Percentiles rank a stretch among this genome's conserved stretches.
phyloP scores from a whole-genome alignment of 306 rosid species.

The Casuarina glauca region DNA sequence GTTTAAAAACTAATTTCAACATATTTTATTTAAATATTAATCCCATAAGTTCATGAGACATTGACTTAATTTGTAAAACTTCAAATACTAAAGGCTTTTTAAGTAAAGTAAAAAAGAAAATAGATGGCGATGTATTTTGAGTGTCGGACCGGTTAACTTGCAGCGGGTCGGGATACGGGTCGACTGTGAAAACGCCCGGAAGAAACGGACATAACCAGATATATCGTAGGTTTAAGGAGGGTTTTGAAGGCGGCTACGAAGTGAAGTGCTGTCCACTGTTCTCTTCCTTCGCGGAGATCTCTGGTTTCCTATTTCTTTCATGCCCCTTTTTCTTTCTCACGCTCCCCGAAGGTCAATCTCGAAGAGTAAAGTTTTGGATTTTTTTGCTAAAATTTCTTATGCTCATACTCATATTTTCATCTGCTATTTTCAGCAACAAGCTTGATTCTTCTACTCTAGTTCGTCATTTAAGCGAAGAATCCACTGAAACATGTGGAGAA shows the following conservation, averaged over 20 bases:
- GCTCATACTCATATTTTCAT: constrained; percentile 4
- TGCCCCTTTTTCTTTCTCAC: background rate
- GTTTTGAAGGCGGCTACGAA: constrained; percentile 63
- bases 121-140: background rate
- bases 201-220: background rate
- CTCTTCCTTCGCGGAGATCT: background rate
- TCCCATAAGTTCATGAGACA: no score
- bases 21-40: no score
- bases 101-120: no score
- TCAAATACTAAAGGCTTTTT: no score
- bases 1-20: no score
- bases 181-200: background rate
- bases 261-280: background rate
- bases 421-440: constrained; percentile 20
- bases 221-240: constrained; percentile 63
- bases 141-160: background rate
- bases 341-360: constrained; percentile 1
- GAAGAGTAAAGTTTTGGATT: background rate
- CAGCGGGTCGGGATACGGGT: background rate
- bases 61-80: no score
- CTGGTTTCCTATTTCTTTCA: background rate
- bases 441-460: background rate
- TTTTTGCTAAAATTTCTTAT: constrained; percentile 2
- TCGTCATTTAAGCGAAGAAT: background rate
- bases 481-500: constrained; percentile 57